Evolutionary conservation across 176 grass and related monocot species (phyloP).

Genomic region (Zoysia japonica): DNA sequence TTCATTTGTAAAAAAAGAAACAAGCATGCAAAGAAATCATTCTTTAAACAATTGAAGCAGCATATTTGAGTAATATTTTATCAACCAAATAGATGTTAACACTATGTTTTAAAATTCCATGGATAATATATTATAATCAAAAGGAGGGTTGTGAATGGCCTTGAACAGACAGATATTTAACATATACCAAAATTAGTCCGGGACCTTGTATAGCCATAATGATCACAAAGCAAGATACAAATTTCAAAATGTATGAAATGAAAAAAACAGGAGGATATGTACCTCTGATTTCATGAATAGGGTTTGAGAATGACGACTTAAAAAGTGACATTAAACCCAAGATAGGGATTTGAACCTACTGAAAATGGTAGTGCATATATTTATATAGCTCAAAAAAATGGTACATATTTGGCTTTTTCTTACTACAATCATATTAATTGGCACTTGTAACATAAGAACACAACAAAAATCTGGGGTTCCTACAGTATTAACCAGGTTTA

Average conservation of each 20-base stretch:
- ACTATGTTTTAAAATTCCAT: conserved; percentile 16
- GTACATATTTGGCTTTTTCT: background rate
- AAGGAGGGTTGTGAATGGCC: background rate
- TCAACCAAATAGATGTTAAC: background rate
- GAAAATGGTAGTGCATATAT: background rate
- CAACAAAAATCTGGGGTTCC: background rate
- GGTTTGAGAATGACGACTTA: too few species aligned
- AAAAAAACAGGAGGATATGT: background rate
- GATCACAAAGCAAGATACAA: too few species aligned
- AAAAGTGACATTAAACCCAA: background rate
- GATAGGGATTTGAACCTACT: conserved; percentile 2
- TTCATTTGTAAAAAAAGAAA: background rate
- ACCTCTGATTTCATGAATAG: background rate
- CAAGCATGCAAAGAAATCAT: background rate
- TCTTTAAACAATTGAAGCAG: background rate
- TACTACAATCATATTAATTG: background rate
- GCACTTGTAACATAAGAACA: conserved; percentile 14
- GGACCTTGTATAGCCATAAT: conserved; percentile 2
- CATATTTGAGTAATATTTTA: background rate
- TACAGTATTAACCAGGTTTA: background rate
- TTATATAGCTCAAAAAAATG: too few species aligned
- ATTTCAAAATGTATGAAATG: too few species aligned
- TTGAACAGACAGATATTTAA: conserved; percentile 18
- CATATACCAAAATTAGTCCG: conserved; percentile 4
- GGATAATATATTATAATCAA: background rate